Base-by-base conservation (phyloP, 805 yeast species). In the Cyberlindnera sargentensis region DNA sequence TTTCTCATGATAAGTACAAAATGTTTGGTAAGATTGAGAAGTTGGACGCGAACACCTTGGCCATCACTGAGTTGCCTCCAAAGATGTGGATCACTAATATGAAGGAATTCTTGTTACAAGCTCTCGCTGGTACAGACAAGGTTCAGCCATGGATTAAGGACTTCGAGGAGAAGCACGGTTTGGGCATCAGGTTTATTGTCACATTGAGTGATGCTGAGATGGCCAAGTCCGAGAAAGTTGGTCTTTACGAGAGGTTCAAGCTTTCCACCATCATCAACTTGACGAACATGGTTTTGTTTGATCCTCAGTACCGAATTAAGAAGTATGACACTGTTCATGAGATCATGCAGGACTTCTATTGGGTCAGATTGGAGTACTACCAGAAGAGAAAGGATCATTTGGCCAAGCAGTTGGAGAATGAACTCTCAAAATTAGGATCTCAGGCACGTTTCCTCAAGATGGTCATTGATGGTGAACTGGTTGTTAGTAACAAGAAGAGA, bases 231-330 rank as follows among this genome's bases (percentile, higher is more conserved):
- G 68, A 73, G 48, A 71, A 71, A 41, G 75, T 83, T 25, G 99
- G 99, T 0, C 70, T 88, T 43, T 75, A 85, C 55, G 95, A 88
- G 57, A 73, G 89, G 59, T 93, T 93, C 68, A 89, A 85, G 58
- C 72, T 93, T 42, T 67, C 78, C 6, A 71, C 88, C 0, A 68
- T 83, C 6, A 68, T 93, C 34, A 80, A 75, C 60, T 69, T 87
- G 48, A 74, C 82, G 37, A 93, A 93, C 61, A 90, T 93, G 96
- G 96, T 93, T 44, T 95, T 96, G 0, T 93, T 93, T 66, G 97
- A 93, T 66, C 78, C 95, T 4, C 74, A 75, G 39, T 96, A 96
- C 33, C 78, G 90, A 51, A 86, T 93, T 55, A 84, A 84, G 60
- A 87, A 78, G 61, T 93, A 89, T 63, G 84, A 81, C 9, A 70